Evolutionary conservation across 176 grass and related monocot genomes (phyloP).

Genomic region (Carex kokanica): DNA sequence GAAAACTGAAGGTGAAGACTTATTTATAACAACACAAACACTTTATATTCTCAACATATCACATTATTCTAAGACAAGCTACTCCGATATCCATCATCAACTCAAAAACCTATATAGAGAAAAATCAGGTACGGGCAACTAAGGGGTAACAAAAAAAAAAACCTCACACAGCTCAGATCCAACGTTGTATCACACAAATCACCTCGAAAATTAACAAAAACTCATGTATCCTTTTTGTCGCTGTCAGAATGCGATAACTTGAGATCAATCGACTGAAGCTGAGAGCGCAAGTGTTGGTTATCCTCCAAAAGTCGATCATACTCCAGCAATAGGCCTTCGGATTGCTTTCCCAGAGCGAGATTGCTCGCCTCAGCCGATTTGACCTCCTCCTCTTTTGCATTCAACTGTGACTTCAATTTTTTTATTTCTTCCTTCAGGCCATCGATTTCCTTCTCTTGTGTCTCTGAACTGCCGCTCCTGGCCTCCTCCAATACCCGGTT

Average conservation of each 20-base stretch:
- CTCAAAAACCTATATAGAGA: background rate
- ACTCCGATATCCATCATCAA: background rate
- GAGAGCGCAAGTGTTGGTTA: slow-evolving; percentile 49
- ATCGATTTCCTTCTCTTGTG: slow-evolving; percentile 42
- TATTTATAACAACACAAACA: background rate
- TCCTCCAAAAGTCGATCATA: slow-evolving; percentile 76
- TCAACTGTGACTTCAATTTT: slow-evolving; percentile 38
- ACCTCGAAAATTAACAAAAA: background rate
- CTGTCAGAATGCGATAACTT: slow-evolving; percentile 49
- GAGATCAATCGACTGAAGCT: slow-evolving; percentile 55
- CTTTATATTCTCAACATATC: background rate
- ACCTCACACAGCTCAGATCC: background rate
- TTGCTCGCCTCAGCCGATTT: slow-evolving; percentile 51
- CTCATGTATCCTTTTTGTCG: slow-evolving; percentile 49
- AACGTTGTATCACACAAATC: background rate
- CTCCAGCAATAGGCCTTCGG: slow-evolving; percentile 64
- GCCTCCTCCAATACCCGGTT: slow-evolving; percentile 57
- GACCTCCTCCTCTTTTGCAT: slow-evolving; percentile 42
- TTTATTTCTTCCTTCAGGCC: slow-evolving; percentile 51
- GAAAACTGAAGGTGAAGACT: background rate
- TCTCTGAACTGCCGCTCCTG: slow-evolving; percentile 39
- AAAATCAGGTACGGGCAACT: background rate
- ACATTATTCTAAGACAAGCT: slow-evolving; percentile 4
- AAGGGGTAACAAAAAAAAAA: background rate
- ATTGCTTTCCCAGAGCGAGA: slow-evolving; percentile 56